Percentiles rank a stretch among this genome's conserved stretches.
phyloP scores from a whole-genome alignment of 305 asterid genomes.

The Ilex paraguariensis region DNA sequence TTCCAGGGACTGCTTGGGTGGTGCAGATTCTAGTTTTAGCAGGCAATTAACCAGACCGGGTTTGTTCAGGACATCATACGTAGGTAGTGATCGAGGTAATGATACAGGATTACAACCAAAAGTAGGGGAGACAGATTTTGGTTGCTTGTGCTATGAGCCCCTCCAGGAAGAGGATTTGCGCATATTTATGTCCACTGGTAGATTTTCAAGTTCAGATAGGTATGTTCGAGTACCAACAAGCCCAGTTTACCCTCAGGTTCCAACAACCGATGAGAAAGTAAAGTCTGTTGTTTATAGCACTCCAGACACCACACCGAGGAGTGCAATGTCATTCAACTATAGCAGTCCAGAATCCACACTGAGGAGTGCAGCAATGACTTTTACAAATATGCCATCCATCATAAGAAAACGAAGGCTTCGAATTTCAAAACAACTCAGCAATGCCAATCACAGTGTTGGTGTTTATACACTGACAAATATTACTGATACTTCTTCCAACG shows the following conservation, averaged over 20 bases:
- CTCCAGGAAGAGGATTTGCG: conserved; percentile 16
- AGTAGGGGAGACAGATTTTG: conserved; percentile 11
- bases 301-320: too few relatives aligned
- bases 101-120: not conserved
- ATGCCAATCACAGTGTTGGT: not conserved
- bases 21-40: not conserved
- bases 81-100: conserved; percentile 3
- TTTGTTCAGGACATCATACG: conserved; percentile 5
- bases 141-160: conserved; percentile 42
- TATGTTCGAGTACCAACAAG: conserved; percentile 11
- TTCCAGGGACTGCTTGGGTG: not conserved
- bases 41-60: not conserved
- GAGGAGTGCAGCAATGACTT: conserved; percentile 33
- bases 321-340: too few relatives aligned
- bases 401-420: conserved; percentile 27
- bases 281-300: not conserved
- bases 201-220: conserved; percentile 26
- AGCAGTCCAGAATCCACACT: conserved; percentile 18
- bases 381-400: conserved; percentile 29
- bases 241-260: conserved; percentile 4
- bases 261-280: conserved; percentile 1
- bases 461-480: not conserved
- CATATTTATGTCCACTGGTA: conserved; percentile 20
- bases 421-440: conserved; percentile 2
- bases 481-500: not conserved